Evolutionary conservation across 257 asterid genomes (phyloP), one percentile per base, ranked within the genome.

Genomic region (Plantago major): DNA sequence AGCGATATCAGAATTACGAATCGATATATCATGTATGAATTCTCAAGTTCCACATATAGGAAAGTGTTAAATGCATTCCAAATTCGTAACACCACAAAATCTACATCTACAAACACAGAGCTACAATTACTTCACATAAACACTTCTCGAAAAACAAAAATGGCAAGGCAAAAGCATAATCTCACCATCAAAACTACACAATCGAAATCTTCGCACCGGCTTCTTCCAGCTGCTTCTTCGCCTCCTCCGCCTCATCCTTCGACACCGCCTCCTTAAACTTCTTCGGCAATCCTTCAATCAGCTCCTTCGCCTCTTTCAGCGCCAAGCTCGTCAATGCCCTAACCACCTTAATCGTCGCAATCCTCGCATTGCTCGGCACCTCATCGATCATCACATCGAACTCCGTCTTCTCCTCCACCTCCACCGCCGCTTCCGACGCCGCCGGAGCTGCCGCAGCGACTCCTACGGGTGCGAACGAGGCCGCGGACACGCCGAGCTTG

Each of bases 241-340:
- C 96, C 40, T 88, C 98, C 47, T 88, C 96, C 9, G 96, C 96
- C 49, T 91, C 98, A 15, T 91, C 96, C 49, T 86, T 84, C 18
- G 92, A 73, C 64, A 84, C 74, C 6, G 86, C 98, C 73, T 86
- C 98, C 76, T 81, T 91, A 49, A 91, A 85, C 65, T 91, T 88
- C 87, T 91, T 91, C 65, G 96, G 98, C 82, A 88, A 66, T 12
- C 95, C 98, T 62, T 91, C 98, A 33, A 91, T 91, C 80, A 89
- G 70, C 3, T 88, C 96, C 74, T 91, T 88, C 5, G 98, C 96
- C 47, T 91, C 96, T 72, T 88, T 91, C 83, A 91, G 63, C 0
- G 95, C 92, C 70, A 91, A 68, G 67, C 42, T 88, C 9, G 95
- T 88, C 78, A 91, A 47, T n/a, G 94, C 88, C 85, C 96, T 84